phyloP scores from a whole-genome alignment of 1,139 yeast genomes.

The Yamadazyma conglobata region DNA sequence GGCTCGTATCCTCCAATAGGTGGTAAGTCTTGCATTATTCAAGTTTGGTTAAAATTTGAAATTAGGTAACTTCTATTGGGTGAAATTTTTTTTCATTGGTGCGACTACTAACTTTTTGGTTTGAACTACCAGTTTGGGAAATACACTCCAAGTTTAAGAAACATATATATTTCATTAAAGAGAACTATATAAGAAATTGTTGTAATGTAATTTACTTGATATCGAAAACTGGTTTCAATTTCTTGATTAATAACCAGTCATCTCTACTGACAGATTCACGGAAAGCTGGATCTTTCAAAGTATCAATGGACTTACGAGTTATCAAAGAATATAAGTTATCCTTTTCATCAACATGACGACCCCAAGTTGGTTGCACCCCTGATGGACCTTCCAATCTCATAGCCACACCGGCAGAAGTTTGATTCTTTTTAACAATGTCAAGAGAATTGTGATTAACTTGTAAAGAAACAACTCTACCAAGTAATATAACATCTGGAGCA shows the following conservation, averaged over 20 bases:
- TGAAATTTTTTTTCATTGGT: conserved; percentile 11
- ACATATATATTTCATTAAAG: conserved; percentile 2
- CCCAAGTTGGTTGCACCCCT: conserved; percentile 95
- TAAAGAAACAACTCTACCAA: conserved; percentile 84
- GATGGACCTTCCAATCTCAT: conserved; percentile 94
- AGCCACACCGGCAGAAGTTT: conserved; percentile 97
- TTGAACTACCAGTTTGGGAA: conserved; percentile 2
- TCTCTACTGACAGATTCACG: conserved; percentile 90
- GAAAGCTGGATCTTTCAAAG: conserved; percentile 97
- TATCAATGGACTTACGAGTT: conserved; percentile 85
- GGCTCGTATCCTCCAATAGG: conserved; percentile 86
- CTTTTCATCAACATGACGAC: conserved; percentile 94
- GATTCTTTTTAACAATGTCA: conserved; percentile 84
- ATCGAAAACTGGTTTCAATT: conserved; percentile 83
- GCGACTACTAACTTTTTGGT: conserved; percentile 2
- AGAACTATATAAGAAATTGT: neutral
- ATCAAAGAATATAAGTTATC: conserved; percentile 87
- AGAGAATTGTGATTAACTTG: conserved; percentile 92
- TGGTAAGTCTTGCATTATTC: conserved; percentile 71
- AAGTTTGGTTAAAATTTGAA: conserved; percentile 7
- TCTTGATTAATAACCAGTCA: conserved; percentile 90
- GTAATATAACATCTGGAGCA: conserved; percentile 63
- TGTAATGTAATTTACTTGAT: conserved; percentile 43
- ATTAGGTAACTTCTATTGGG: conserved; percentile 15
- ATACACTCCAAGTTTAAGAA: neutral